phyloP scores from a whole-genome alignment of 805 yeast species.

The Myxozyma mucilagina region DNA sequence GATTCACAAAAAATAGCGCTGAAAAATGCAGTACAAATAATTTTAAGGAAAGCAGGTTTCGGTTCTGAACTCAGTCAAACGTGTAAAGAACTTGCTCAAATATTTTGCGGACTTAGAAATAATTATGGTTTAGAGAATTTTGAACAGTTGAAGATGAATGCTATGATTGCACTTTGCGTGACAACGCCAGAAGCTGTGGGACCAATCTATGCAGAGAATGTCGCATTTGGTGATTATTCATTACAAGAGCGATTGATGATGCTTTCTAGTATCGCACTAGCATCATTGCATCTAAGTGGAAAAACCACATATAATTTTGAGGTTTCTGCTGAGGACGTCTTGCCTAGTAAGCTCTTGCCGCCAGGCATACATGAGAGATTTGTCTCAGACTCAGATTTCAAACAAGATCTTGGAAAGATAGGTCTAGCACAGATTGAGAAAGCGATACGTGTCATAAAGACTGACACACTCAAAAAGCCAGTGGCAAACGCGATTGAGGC shows the following conservation, averaged over 20 bases:
- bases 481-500: slow-evolving; percentile 4
- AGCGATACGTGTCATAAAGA: background rate
- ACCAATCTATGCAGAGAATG: slow-evolving; percentile 41
- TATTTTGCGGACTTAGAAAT: slow-evolving; percentile 57
- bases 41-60: slow-evolving; percentile 61
- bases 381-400: slow-evolving; percentile 31
- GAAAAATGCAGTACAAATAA: slow-evolving; percentile 55
- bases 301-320: slow-evolving; percentile 6
- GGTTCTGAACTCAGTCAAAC: slow-evolving; percentile 63
- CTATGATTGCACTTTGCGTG: slow-evolving; percentile 64
- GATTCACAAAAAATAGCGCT: slow-evolving; percentile 55
- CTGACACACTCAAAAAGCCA: background rate
- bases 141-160: slow-evolving; percentile 63
- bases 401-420: background rate
- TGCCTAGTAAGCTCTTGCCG: slow-evolving; percentile 51
- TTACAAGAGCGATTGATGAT: slow-evolving; percentile 73
- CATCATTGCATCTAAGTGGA: slow-evolving; percentile 61
- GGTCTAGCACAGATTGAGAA: slow-evolving; percentile 1
- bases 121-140: slow-evolving; percentile 58
- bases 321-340: slow-evolving; percentile 22
- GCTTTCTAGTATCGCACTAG: slow-evolving; percentile 65
- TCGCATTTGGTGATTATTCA: slow-evolving; percentile 70
- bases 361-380: slow-evolving; percentile 50
- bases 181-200: slow-evolving; percentile 51
- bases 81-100: slow-evolving; percentile 53